Percentiles rank a stretch among this genome's conserved stretches.
Conservation (phyloP, 306 rosid species). For the Astragalus glycyphyllos region DNA sequence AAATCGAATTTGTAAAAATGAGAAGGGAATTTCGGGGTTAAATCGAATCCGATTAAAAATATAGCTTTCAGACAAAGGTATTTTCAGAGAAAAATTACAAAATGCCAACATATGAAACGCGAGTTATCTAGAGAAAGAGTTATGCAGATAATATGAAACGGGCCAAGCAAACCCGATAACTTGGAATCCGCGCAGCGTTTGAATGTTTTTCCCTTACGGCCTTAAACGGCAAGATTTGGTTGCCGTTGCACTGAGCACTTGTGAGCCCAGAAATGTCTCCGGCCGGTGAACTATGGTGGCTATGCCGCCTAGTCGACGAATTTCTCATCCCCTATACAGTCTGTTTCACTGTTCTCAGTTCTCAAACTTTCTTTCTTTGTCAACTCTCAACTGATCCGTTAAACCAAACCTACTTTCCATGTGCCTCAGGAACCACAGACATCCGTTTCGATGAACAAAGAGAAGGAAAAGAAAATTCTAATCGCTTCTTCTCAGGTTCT, state of each 20-base stretch:
- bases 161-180: not conserved
- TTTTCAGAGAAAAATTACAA: no score
- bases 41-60: no score
- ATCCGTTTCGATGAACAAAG: conserved; percentile 36
- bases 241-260: not conserved
- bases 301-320: conserved; percentile 63
- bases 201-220: not conserved
- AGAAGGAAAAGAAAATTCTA: conserved; percentile 52
- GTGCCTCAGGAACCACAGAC: conserved; percentile 49
- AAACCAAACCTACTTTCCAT: not conserved
- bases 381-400: not conserved
- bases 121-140: no score
- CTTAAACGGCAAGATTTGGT: not conserved
- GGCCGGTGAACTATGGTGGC: conserved; percentile 52
- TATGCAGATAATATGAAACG: not conserved
- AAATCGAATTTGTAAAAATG: no score
- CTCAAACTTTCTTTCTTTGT: conserved; percentile 17
- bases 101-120: no score
- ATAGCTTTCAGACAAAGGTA: no score
- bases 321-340: conserved; percentile 64
- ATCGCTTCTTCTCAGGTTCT: conserved; percentile 58
- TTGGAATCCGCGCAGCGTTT: not conserved
- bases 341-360: conserved; percentile 40
- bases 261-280: conserved; percentile 29
- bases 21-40: no score